These are phyloP conservation scores for Scheffersomyces spartinae DNA, from an alignment of 805 yeast genomes.

Conservation along the genomic window DNA sequence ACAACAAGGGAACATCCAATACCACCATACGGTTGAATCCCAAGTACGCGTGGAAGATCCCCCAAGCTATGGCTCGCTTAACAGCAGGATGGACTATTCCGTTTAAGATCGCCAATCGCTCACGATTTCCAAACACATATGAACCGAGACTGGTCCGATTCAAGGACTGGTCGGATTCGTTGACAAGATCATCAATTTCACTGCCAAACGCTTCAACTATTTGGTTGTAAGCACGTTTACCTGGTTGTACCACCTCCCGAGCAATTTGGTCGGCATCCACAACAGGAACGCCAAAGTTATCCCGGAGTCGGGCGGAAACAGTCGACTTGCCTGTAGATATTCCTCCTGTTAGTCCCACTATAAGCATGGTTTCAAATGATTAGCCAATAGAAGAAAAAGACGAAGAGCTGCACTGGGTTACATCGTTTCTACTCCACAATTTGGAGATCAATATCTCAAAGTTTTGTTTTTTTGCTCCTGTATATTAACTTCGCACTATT, in stretches of 20 bases:
- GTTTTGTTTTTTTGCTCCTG: too few relatives aligned
- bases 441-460: too few relatives aligned
- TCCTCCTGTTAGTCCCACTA: constrained; percentile 95
- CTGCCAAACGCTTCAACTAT: constrained; percentile 51
- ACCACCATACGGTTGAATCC: constrained; percentile 49
- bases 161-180: constrained; percentile 29
- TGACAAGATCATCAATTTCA: constrained; percentile 39
- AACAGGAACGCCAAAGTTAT: constrained; percentile 42
- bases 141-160: constrained; percentile 70
- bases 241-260: constrained; percentile 74
- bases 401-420: too few relatives aligned
- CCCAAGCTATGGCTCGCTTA: constrained; percentile 48
- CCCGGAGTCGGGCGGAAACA: constrained; percentile 49
- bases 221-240: constrained; percentile 52
- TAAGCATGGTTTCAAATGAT: too few relatives aligned
- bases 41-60: constrained; percentile 47
- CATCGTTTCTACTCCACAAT: too few relatives aligned
- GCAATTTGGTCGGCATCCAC: constrained; percentile 92
- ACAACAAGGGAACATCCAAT: constrained; percentile 82
- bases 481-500: too few relatives aligned
- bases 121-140: constrained; percentile 61
- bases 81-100: constrained; percentile 84
- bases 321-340: constrained; percentile 97
- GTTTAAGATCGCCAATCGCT: constrained; percentile 51
- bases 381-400: too few relatives aligned